phyloP scores from a whole-genome alignment of 345 rosid species.

The Euphorbia tirucalli region DNA sequence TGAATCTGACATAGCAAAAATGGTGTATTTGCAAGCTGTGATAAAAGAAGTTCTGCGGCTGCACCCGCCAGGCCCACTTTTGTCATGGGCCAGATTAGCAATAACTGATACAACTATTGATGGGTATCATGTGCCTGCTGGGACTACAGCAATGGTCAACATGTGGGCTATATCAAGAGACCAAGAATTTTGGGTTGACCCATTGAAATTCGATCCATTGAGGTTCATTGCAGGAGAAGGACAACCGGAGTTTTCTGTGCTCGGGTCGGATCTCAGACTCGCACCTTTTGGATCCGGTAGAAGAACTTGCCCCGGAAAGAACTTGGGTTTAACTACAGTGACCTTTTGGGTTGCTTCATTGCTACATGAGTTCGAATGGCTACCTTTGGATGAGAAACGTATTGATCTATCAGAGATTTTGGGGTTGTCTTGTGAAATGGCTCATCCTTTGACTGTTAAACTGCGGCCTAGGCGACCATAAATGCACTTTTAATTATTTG shows the following conservation, averaged over 20 bases:
- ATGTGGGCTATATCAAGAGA: conserved; percentile 96
- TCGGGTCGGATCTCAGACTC: conserved; percentile 76
- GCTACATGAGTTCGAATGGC: conserved; percentile 66
- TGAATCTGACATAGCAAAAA: conserved; percentile 45
- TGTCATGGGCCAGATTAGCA: conserved; percentile 90
- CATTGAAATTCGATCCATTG: no score
- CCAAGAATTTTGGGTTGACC: conserved; percentile 66
- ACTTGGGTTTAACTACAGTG: conserved; percentile 62
- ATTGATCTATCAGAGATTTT: conserved; percentile 70
- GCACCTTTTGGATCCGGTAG: conserved; percentile 96
- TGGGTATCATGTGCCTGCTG: conserved; percentile 72
- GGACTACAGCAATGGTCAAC: conserved; percentile 94
- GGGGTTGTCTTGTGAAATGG: conserved; percentile 79
- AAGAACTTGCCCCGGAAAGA: conserved; percentile 76
- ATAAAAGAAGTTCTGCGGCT: conserved; percentile 78
- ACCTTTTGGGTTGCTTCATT: conserved; percentile 63
- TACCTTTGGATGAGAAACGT: conserved; percentile 27
- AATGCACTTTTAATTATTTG: no score
- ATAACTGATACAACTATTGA: conserved; percentile 67
- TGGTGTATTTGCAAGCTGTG: conserved; percentile 64
- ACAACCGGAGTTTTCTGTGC: conserved; percentile 57
- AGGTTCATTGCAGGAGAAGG: conserved; percentile 37
- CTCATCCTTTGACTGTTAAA: conserved; percentile 52
- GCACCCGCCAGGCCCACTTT: conserved; percentile 94
- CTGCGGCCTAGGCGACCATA: conserved; percentile 46